These are phyloP conservation scores for Paraconiothyrium sp. DNA, from an alignment of 2,329 filamentous ascomycete species.

Conservation along the genomic window DNA sequence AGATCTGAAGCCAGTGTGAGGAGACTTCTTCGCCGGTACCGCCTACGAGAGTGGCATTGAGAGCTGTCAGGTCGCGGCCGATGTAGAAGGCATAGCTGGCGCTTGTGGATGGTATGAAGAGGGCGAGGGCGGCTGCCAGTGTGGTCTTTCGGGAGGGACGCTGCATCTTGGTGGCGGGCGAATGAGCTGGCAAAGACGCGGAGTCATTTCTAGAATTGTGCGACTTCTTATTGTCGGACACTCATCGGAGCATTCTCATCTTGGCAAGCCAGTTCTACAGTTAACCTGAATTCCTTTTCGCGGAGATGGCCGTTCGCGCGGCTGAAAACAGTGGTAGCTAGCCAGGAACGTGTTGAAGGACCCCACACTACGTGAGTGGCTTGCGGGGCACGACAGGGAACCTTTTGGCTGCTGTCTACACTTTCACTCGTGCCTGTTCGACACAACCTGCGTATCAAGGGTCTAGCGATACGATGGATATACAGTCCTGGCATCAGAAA, in stretches of 20 bases:
- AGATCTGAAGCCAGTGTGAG: constrained; percentile 59
- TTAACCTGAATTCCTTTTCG: not conserved
- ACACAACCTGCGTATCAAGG: no score
- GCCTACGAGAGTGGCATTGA: constrained; percentile 56
- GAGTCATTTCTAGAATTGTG: not conserved
- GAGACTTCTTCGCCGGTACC: constrained; percentile 61
- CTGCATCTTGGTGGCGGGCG: constrained; percentile 4
- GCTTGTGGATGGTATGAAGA: constrained; percentile 21
- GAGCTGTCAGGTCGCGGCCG: constrained; percentile 56
- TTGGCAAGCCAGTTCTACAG: not conserved
- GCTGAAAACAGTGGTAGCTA: not conserved
- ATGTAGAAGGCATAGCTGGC: constrained; percentile 62
- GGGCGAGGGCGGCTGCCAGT: constrained; percentile 4
- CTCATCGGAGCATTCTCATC: not conserved
- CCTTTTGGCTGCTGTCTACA: not conserved
- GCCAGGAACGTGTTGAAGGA: not conserved
- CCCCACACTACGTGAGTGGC: constrained; percentile 1
- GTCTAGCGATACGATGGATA: not conserved
- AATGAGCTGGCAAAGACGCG: not conserved
- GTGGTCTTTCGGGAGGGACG: not conserved
- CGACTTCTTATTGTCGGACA: not conserved
- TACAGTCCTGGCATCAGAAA: not conserved
- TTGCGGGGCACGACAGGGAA: not conserved
- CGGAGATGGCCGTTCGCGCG: not conserved
- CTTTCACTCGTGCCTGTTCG: not conserved